A percentile compares a stretch with the other conserved stretches of the same genome.
Conservation (phyloP, 1,284 basidiomycete species). For the Ustilago sp. region DNA sequence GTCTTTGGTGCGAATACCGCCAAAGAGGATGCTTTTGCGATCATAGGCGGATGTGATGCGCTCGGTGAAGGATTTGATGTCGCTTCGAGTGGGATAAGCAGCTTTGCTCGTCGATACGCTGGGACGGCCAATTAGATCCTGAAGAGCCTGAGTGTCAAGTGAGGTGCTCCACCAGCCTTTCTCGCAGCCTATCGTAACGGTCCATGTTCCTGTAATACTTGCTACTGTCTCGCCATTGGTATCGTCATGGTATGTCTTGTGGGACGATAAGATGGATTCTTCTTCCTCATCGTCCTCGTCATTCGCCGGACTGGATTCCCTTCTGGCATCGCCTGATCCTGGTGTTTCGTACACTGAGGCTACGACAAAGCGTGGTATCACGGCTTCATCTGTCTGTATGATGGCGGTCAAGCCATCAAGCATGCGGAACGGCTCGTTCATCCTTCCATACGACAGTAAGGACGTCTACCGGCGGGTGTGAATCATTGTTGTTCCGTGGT, state of each 20-base stretch:
- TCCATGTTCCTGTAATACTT: slow-evolving; percentile 5
- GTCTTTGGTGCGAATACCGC: neutral
- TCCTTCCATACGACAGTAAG: neutral
- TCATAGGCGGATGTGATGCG: slow-evolving; percentile 14
- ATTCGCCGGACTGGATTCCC: neutral
- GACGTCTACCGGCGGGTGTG: neutral
- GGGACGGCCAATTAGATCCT: neutral
- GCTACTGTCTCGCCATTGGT: slow-evolving; percentile 1
- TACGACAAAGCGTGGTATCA: slow-evolving; percentile 6
- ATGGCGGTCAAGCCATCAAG: slow-evolving; percentile 21
- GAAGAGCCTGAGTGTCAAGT: neutral
- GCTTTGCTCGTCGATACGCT: neutral
- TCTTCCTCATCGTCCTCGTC: slow-evolving; percentile 11
- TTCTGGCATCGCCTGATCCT: neutral
- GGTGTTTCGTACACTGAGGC: neutral
- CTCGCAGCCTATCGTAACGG: slow-evolving; percentile 19
- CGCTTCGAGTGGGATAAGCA: neutral
- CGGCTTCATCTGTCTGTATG: slow-evolving; percentile 10
- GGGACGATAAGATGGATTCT: neutral
- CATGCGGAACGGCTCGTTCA: slow-evolving; percentile 9
- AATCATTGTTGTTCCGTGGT: neutral
- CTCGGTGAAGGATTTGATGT: slow-evolving; percentile 1
- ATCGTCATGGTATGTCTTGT: neutral
- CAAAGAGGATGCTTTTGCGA: slow-evolving; percentile 23
- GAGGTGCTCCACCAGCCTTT: slow-evolving; percentile 29